A percentile compares a stretch with the other conserved stretches of the same genome.
Evolutionary conservation across 2,329 filamentous ascomycete species (phyloP).

Genomic region (Escovopsis weberi): DNA sequence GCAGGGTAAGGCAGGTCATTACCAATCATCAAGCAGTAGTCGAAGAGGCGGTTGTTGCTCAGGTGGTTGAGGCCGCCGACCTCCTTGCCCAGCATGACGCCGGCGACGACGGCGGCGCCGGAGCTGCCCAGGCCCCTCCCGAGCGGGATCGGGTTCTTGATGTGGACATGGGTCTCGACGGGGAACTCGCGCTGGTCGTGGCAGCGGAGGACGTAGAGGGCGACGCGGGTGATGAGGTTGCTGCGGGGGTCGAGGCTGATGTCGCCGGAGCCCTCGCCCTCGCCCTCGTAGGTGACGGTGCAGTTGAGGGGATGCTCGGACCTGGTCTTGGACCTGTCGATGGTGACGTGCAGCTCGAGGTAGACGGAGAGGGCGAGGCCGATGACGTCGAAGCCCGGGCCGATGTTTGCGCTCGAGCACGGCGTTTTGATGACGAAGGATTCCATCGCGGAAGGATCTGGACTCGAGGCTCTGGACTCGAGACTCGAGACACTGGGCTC

Average conservation of each 20-base stretch:
- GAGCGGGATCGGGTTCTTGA: slow-evolving; percentile 89
- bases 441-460: slow-evolving; percentile 26
- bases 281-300: slow-evolving; percentile 77
- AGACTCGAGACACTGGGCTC: neutral
- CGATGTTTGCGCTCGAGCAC: slow-evolving; percentile 95
- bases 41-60: slow-evolving; percentile 69
- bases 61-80: slow-evolving; percentile 64
- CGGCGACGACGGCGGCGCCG: slow-evolving; percentile 86
- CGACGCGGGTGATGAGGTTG: slow-evolving; percentile 89
- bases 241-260: slow-evolving; percentile 72
- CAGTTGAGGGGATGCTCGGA: slow-evolving; percentile 64
- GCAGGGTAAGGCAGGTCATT: slow-evolving; percentile 13
- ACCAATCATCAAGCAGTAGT: slow-evolving; percentile 97
- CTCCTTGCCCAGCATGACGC: slow-evolving; percentile 84
- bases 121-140: slow-evolving; percentile 90
- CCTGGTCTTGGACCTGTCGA: slow-evolving; percentile 41
- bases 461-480: too few relatives aligned
- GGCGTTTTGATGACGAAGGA: slow-evolving; percentile 66
- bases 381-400: slow-evolving; percentile 94
- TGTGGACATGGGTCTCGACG: slow-evolving; percentile 74
- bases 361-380: slow-evolving; percentile 88
- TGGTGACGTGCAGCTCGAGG: slow-evolving; percentile 73
- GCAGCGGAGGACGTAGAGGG: slow-evolving; percentile 87
- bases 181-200: slow-evolving; percentile 79
- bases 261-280: slow-evolving; percentile 53